These are phyloP conservation scores for Didymella arachidicola DNA, from an alignment of 2,329 filamentous ascomycete genomes.

Conservation along the genomic window DNA sequence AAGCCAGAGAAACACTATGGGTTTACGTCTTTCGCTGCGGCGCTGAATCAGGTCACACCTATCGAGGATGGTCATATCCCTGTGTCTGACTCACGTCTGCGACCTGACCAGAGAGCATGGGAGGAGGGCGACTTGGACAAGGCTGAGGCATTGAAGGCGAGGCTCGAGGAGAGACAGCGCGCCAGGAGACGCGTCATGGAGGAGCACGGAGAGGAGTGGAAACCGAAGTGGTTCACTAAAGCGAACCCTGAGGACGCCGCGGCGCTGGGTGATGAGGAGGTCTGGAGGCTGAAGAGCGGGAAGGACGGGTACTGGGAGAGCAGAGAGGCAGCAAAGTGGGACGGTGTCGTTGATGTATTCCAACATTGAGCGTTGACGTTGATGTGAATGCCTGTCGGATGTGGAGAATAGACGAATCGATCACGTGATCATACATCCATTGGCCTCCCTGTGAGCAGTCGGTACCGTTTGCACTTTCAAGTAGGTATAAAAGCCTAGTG, in stretches of 20 bases:
- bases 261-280: conserved; percentile 52
- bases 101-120: conserved; percentile 85
- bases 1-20: conserved; percentile 84
- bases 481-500: background rate
- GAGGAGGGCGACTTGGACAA: conserved; percentile 83
- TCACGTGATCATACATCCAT: background rate
- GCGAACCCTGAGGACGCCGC: conserved; percentile 54
- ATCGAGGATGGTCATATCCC: conserved; percentile 79
- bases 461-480: background rate
- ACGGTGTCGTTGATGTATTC: conserved; percentile 64
- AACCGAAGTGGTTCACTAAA: conserved; percentile 84
- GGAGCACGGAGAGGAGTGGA: conserved; percentile 73
- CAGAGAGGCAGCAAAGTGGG: conserved; percentile 73
- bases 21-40: conserved; percentile 83
- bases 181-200: conserved; percentile 77
- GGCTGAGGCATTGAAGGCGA: conserved; percentile 83
- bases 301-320: conserved; percentile 96
- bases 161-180: conserved; percentile 86
- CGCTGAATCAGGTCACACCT: conserved; percentile 84
- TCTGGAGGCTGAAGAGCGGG: conserved; percentile 73
- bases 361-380: conserved; percentile 30
- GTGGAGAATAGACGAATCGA: background rate
- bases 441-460: background rate
- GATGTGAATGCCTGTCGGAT: background rate
- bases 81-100: conserved; percentile 80